Percentiles rank a stretch among this genome's conserved stretches.
Evolutionary conservation across 371 early-diverging fungal genomes (phyloP).

Genomic region (Rhizopus microsporus): DNA sequence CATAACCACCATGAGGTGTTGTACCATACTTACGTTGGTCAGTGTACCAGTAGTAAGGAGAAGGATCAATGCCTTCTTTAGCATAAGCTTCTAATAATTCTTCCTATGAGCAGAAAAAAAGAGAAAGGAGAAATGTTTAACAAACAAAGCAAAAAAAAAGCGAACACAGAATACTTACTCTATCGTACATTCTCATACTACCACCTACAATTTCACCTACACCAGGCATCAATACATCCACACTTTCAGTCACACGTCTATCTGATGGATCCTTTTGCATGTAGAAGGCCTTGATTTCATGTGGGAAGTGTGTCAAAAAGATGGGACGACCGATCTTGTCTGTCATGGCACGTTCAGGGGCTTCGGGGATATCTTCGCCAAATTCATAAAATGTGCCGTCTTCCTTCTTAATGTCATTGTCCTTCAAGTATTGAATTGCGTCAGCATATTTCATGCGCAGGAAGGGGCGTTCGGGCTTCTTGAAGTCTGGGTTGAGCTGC

Average conservation of each 20-base stretch:
- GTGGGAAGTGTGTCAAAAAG: constrained; percentile 97
- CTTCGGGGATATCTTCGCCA: constrained; percentile 99
- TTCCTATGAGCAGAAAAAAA: constrained; percentile 39
- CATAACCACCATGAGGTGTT: constrained; percentile 99
- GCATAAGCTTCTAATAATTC: constrained; percentile 94
- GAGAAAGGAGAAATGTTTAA: background rate
- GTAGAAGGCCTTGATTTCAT: constrained; percentile 99
- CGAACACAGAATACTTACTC: constrained; percentile 41
- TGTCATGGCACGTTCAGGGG: constrained; percentile 98
- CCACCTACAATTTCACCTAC: constrained; percentile 99
- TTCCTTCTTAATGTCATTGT: constrained; percentile 88
- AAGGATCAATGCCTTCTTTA: constrained; percentile 95
- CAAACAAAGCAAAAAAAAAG: constrained; percentile 1
- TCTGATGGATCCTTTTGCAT: constrained; percentile 93
- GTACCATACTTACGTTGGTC: constrained; percentile 99
- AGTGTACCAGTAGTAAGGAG: constrained; percentile 99
- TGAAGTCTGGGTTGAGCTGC: constrained; percentile 94
- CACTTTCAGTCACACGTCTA: constrained; percentile 90
- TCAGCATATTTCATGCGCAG: constrained; percentile 96
- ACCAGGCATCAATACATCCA: constrained; percentile 98
- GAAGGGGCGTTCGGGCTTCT: constrained; percentile 89
- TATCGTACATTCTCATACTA: constrained; percentile 96
- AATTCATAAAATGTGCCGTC: constrained; percentile 90
- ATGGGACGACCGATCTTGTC: constrained; percentile 97
- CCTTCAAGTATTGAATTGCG: constrained; percentile 96